A percentile compares a stretch with the other conserved stretches of the same genome.
Conservation (phyloP, 2,329 filamentous ascomycete species). For the Gnomoniopsis sp. region DNA sequence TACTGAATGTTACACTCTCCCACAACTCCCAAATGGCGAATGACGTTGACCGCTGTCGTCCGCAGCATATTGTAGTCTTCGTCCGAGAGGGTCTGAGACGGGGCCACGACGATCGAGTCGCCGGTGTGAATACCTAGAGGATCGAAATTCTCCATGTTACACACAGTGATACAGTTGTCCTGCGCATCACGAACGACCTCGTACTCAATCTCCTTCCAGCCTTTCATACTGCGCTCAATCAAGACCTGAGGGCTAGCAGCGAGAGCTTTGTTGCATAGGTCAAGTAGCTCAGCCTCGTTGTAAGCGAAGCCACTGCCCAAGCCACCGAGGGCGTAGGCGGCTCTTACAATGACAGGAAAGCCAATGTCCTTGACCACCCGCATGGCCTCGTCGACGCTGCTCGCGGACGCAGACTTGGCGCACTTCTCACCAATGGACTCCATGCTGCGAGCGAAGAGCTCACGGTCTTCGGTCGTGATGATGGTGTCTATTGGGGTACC, state of each 20-base stretch:
- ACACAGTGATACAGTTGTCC: constrained; percentile 99
- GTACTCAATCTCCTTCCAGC: constrained; percentile 99
- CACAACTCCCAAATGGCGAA: constrained; percentile 93
- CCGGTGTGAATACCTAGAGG: constrained; percentile 96
- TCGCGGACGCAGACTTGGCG: constrained; percentile 93
- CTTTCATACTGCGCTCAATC: constrained; percentile 98
- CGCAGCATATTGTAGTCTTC: constrained; percentile 99
- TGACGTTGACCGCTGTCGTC: constrained; percentile 95
- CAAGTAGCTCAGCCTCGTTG: constrained; percentile 75
- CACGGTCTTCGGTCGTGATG: constrained; percentile 96
- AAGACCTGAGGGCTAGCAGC: constrained; percentile 93
- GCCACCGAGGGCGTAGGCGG: constrained; percentile 92
- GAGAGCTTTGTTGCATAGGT: constrained; percentile 92
- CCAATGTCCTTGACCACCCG: constrained; percentile 86
- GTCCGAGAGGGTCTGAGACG: constrained; percentile 93
- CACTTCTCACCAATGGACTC: constrained; percentile 97
- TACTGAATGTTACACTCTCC: constrained; percentile 99
- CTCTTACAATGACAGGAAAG: constrained; percentile 95
- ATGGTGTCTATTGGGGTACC: constrained; percentile 97
- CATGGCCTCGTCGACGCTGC: constrained; percentile 82
- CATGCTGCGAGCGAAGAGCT: constrained; percentile 97
- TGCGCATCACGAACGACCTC: constrained; percentile 95
- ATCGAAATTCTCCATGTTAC: constrained; percentile 99
- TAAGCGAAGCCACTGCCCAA: constrained; percentile 94
- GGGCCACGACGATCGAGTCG: constrained; percentile 97